phyloP scores from a whole-genome alignment of 164 flowering plant genomes.

The Umbilicus rupestris region DNA sequence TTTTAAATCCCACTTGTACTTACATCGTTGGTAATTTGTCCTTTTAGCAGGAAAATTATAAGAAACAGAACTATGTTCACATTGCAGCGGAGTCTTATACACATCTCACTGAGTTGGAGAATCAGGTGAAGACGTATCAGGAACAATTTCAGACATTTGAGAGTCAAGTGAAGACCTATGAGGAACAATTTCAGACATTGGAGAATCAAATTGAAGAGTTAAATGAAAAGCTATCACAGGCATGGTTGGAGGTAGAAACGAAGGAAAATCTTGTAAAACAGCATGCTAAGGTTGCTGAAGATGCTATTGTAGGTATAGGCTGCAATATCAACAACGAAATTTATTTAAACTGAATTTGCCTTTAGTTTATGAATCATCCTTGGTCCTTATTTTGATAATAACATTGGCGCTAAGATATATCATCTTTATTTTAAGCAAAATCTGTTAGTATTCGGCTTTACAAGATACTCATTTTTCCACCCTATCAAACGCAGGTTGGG shows the following conservation, averaged over 20 bases:
- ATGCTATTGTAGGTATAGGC: constrained; percentile 60
- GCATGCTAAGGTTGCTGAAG: constrained; percentile 85
- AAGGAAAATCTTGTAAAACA: constrained; percentile 69
- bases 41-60: constrained; percentile 44
- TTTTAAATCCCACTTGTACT: background rate
- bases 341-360: background rate
- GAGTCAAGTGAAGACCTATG: constrained; percentile 12
- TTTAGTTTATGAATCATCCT: background rate
- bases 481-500: constrained; percentile 66
- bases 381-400: background rate
- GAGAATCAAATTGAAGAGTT: constrained; percentile 35
- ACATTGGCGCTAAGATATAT: background rate
- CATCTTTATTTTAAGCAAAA: background rate
- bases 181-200: constrained; percentile 36
- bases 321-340: background rate
- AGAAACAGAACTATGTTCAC: constrained; percentile 69
- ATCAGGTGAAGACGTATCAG: constrained; percentile 50
- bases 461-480: background rate
- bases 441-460: background rate
- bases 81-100: constrained; percentile 72
- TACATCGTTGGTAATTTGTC: background rate
- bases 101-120: constrained; percentile 71
- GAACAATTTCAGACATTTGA: constrained; percentile 18
- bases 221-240: constrained; percentile 46
- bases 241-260: constrained; percentile 45